Evolutionary conservation across 371 early-diverging fungal species (phyloP), one percentile per base, ranked within the genome.

Genomic region (Apophysomyces sp.): DNA sequence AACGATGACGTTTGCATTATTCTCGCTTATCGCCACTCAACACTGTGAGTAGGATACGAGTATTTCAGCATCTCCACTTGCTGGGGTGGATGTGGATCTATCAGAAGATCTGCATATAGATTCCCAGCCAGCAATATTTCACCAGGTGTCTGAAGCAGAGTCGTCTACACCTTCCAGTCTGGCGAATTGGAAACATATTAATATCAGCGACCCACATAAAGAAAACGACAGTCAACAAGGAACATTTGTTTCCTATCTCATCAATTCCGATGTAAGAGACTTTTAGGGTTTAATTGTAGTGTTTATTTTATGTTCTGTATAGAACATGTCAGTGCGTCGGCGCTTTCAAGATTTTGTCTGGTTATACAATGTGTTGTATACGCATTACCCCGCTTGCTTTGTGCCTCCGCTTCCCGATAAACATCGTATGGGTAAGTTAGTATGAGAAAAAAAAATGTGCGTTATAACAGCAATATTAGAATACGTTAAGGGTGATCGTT

Each of bases 261-360:
- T 97, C 36, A 84, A 81, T 12, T 93, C 95, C 15, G 77, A 84
- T 69, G 94, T 77, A 73, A 62, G 65, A 31, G 4, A 2, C 5
- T 32, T 39, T 16, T 5, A 26, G 12, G 6, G 34, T 21, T 5
- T 13, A 51, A 34, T 9, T 11, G 0, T 37, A 51, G 3, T 8
- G 29, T 49, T 21, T 3, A 13, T 57, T 32, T 16, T 24, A 13
- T 37, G 28, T 51, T 6, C 3, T 58, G 15, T 13, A 29, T 55
- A 65, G 61, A 65, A 39, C 36, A 26, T 51, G 34, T 66, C 68
- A 31, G 88, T 94, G 11, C 89, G 96, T 32, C 81, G 97, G 65
- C 81, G 98, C 51, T 98, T 92, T 77, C 93, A 92, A 71, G 98
- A 98, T 72, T 98, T 98, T 84, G 90, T 86, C 4, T 92, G 92